Evolutionary conservation across 2,329 filamentous ascomycete species (phyloP).

Genomic region (Colletotrichum kahawae): DNA sequence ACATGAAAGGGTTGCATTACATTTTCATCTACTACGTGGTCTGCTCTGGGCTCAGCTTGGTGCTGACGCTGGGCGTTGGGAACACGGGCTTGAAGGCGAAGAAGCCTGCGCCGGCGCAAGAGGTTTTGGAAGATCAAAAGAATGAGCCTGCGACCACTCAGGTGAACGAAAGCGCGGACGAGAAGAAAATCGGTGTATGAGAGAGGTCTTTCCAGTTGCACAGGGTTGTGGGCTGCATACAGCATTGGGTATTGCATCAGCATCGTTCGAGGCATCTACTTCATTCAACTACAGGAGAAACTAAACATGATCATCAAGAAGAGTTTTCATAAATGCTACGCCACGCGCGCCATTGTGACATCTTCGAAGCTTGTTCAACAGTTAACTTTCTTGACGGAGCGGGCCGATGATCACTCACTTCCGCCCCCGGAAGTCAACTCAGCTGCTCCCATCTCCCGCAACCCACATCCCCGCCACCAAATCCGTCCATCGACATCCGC

Average conservation of each 20-base stretch:
- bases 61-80: slow-evolving; percentile 24
- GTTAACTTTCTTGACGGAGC: background rate
- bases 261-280: background rate
- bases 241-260: background rate
- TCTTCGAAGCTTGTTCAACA: background rate
- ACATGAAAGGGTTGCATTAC: slow-evolving; percentile 33
- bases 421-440: background rate
- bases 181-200: background rate
- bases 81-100: slow-evolving; percentile 26
- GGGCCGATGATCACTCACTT: background rate
- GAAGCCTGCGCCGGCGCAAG: background rate
- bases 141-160: background rate
- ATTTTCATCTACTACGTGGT: slow-evolving; percentile 30
- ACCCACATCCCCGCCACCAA: background rate
- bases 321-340: background rate
- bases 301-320: background rate
- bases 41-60: slow-evolving; percentile 20
- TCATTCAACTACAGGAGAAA: background rate
- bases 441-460: background rate
- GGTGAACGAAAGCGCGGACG: background rate
- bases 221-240: background rate
- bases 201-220: background rate
- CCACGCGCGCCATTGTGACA: background rate
- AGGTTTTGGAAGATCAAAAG: background rate
- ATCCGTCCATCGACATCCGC: background rate